phyloP scores from a whole-genome alignment of 495 filamentous ascomycete species.

The Aspergillus ellipticus region DNA sequence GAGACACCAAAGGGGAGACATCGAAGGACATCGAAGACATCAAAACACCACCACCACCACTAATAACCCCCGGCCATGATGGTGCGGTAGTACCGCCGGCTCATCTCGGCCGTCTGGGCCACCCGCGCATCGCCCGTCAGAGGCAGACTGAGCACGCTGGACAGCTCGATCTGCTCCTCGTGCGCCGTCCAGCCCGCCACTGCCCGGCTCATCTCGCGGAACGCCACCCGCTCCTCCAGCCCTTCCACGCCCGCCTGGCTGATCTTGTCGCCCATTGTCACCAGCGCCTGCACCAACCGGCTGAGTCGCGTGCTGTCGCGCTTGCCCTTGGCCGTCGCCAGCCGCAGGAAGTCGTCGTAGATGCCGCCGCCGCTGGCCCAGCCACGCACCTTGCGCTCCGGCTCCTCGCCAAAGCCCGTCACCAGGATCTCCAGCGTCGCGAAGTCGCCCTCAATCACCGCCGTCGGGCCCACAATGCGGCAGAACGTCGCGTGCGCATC shows the following conservation, averaged over 20 bases:
- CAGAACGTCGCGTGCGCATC: slow-evolving; percentile 83
- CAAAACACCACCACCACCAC: too few species aligned
- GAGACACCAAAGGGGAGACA: neutral
- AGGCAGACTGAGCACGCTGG: slow-evolving; percentile 60
- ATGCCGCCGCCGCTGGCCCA: slow-evolving; percentile 80
- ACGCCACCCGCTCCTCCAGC: slow-evolving; percentile 77
- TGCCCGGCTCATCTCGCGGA: slow-evolving; percentile 60
- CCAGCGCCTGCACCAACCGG: slow-evolving; percentile 60
- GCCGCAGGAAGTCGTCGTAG: slow-evolving; percentile 74
- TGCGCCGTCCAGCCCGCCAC: slow-evolving; percentile 59
- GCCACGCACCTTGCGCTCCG: slow-evolving; percentile 41
- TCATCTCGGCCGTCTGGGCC: slow-evolving; percentile 64
- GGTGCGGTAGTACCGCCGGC: slow-evolving; percentile 60
- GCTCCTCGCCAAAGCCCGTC: slow-evolving; percentile 58
- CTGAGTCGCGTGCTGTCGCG: slow-evolving; percentile 45
- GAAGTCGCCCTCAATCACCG: slow-evolving; percentile 76
- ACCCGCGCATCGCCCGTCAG: slow-evolving; percentile 68
- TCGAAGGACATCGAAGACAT: too few species aligned
- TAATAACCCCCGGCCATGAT: slow-evolving; percentile 48
- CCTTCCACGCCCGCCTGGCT: slow-evolving; percentile 54
- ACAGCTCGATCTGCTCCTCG: slow-evolving; percentile 53
- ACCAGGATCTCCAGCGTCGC: slow-evolving; percentile 59
- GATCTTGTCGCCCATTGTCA: slow-evolving; percentile 55
- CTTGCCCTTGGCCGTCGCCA: slow-evolving; percentile 41
- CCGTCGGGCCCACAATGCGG: slow-evolving; percentile 68